Evolutionary conservation across 495 filamentous ascomycete genomes (phyloP).

Genomic region (Hyaloscypha hepaticicola): DNA sequence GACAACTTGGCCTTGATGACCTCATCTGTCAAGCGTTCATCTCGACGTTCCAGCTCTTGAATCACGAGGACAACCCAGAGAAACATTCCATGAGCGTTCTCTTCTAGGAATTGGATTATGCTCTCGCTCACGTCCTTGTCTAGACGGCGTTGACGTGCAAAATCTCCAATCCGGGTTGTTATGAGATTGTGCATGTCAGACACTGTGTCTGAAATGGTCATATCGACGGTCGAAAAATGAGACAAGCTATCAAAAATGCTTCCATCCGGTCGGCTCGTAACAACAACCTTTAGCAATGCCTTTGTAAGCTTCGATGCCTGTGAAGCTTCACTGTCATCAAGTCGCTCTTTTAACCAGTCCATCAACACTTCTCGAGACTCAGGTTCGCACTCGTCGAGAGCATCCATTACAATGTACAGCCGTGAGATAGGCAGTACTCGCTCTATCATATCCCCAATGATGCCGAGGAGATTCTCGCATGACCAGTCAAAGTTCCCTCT

Average conservation of each 20-base stretch:
- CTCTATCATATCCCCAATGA: constrained; percentile 4
- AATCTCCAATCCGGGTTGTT: not conserved
- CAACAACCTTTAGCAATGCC: constrained; percentile 7
- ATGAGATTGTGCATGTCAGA: constrained; percentile 10
- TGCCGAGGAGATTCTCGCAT: not conserved
- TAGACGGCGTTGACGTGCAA: constrained; percentile 5
- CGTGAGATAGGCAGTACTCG: not conserved
- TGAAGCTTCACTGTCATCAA: not conserved
- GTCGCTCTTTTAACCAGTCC: not conserved
- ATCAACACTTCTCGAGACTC: not conserved
- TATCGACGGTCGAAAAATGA: constrained; percentile 1
- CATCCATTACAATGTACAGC: constrained; percentile 11
- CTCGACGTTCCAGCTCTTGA: constrained; percentile 12
- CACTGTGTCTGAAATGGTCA: constrained; percentile 5
- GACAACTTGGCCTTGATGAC: not conserved
- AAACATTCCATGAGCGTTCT: constrained; percentile 20
- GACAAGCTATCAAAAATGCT: constrained; percentile 3
- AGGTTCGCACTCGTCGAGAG: not conserved
- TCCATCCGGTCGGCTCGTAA: constrained; percentile 13
- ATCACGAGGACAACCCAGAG: constrained; percentile 16
- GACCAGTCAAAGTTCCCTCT: constrained; percentile 11
- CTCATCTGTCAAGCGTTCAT: constrained; percentile 9
- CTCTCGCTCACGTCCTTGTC: not conserved
- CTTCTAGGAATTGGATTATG: constrained; percentile 2
- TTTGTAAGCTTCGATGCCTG: not conserved